Conservation (phyloP, 2,329 filamentous ascomycete genomes). For the Plectosphaerella plurivora region DNA sequence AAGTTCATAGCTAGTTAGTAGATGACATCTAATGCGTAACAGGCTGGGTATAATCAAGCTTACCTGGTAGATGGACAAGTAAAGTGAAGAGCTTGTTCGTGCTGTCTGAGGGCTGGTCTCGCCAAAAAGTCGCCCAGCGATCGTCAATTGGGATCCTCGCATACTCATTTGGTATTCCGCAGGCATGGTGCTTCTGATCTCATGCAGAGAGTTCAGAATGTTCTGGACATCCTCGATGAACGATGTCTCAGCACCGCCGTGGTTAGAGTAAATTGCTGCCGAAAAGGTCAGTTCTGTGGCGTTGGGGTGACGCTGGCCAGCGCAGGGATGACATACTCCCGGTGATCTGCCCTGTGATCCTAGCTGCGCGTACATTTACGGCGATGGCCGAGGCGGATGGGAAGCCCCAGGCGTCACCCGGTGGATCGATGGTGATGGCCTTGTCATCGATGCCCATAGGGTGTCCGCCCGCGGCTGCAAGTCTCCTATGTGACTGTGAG, state of each 20-base stretch:
- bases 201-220: slow-evolving; percentile 3
- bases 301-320: too few species aligned
- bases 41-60: background rate
- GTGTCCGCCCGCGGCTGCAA: slow-evolving; percentile 8
- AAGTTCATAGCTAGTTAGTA: background rate
- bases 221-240: slow-evolving; percentile 5
- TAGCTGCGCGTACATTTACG: slow-evolving; percentile 8
- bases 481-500: slow-evolving; percentile 1
- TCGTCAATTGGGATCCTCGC: background rate
- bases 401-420: slow-evolving; percentile 3
- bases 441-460: slow-evolving; percentile 8
- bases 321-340: background rate
- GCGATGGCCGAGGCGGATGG: slow-evolving; percentile 1
- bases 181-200: slow-evolving; percentile 5
- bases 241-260: background rate
- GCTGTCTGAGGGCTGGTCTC: background rate
- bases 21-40: background rate
- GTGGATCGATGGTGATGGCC: slow-evolving; percentile 5
- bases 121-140: slow-evolving; percentile 5
- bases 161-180: slow-evolving; percentile 5
- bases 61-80: slow-evolving; percentile 5
- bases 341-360: slow-evolving; percentile 6
- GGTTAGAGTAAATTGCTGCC: slow-evolving; percentile 4
- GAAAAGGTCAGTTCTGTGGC: background rate
- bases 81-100: slow-evolving; percentile 4